Percentiles rank a stretch among this genome's conserved stretches.
phyloP scores from a whole-genome alignment of 768 basidiomycete genomes.

The Pulveroboletus sp. region DNA sequence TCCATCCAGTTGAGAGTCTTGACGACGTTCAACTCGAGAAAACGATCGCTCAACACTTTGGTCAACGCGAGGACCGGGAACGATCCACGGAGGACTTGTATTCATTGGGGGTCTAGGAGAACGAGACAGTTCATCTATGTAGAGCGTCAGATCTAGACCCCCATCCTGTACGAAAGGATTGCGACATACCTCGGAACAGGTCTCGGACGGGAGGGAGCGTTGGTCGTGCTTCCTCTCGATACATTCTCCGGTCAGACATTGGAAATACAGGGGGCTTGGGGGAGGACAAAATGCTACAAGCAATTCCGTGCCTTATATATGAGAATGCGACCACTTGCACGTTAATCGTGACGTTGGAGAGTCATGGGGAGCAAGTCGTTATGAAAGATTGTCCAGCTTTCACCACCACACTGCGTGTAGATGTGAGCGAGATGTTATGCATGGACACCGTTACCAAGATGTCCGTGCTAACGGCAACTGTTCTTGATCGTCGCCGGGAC shows the following conservation, averaged over 20 bases:
- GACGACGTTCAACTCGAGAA: constrained; percentile 23
- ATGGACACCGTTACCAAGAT: constrained; percentile 28
- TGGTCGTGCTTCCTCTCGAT: constrained; percentile 38
- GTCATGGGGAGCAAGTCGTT: constrained; percentile 12
- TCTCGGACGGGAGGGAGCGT: constrained; percentile 70
- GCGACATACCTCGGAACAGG: constrained; percentile 53
- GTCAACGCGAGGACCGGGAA: constrained; percentile 37
- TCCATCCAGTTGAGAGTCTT: constrained; percentile 22
- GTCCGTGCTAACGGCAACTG: constrained; percentile 26
- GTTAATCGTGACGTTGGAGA: constrained; percentile 24
- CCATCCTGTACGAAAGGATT: not conserved
- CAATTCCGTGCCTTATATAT: constrained; percentile 22
- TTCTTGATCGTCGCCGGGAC: constrained; percentile 30
- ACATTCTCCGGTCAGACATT: constrained; percentile 26
- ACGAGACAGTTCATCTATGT: constrained; percentile 45
- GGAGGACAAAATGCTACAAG: constrained; percentile 4
- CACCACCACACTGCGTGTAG: constrained; percentile 20
- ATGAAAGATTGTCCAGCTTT: constrained; percentile 28
- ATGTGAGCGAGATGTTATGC: constrained; percentile 16
- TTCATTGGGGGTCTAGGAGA: constrained; percentile 36
- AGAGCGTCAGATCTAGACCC: not conserved
- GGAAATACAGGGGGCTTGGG: constrained; percentile 18
- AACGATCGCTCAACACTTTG: constrained; percentile 22
- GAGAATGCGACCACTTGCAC: constrained; percentile 19
- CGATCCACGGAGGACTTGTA: constrained; percentile 40